phyloP scores from a whole-genome alignment of 805 yeast genomes.

The Saccharomycopsis malanga region DNA sequence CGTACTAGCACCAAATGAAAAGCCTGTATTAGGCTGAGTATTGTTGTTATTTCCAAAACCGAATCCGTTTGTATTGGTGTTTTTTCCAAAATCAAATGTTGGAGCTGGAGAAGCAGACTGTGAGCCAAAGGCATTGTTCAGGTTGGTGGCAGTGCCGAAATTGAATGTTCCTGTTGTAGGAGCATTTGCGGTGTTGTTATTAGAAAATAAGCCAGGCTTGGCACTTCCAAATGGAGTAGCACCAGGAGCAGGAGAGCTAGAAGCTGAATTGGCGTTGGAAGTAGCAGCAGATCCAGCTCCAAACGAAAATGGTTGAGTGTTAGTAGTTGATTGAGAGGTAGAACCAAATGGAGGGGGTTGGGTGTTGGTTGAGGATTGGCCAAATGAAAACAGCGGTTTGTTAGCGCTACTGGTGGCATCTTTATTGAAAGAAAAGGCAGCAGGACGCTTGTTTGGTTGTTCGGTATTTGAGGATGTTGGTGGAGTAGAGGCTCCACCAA shows the following conservation, averaged over 20 bases:
- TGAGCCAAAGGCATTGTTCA: background rate
- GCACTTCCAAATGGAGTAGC: no score
- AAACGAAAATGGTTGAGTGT: conserved; percentile 2
- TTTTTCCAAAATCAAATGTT: background rate
- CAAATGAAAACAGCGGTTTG: conserved; percentile 6
- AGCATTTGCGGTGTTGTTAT: background rate
- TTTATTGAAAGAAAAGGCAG: no score
- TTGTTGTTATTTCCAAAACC: background rate
- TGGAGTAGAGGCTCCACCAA: no score
- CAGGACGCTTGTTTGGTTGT: no score
- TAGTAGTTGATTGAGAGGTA: no score
- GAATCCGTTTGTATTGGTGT: background rate
- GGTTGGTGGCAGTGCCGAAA: background rate
- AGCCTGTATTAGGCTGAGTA: background rate
- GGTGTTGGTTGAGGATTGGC: background rate
- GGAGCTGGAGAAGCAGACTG: background rate
- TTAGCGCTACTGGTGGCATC: no score
- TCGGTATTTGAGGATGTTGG: no score
- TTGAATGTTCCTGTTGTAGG: conserved; percentile 1
- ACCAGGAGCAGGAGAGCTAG: no score
- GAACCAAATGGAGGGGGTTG: background rate
- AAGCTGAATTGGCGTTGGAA: background rate
- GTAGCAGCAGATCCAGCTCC: background rate
- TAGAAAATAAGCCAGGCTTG: no score
- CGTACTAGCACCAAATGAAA: background rate